phyloP scores from a whole-genome alignment of 176 grass and related monocot genomes.

The Oryza meridionalis region DNA sequence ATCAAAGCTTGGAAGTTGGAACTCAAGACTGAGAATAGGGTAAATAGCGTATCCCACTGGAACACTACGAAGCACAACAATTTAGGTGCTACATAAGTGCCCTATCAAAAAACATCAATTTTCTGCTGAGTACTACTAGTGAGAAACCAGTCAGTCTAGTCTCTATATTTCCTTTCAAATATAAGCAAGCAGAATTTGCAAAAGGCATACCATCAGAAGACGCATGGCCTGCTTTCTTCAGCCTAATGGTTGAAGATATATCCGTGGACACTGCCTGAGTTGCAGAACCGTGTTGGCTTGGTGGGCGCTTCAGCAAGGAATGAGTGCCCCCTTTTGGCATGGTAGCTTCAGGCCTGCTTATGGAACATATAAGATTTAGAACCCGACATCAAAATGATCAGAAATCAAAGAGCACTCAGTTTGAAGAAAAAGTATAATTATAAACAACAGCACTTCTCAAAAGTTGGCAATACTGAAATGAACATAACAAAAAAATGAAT shows the following conservation, averaged over 20 bases:
- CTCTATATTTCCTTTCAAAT: neutral
- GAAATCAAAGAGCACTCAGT: neutral
- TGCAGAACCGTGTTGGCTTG: slow-evolving; percentile 40
- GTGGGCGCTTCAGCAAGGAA: slow-evolving; percentile 50
- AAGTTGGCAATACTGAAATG: neutral
- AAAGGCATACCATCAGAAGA: slow-evolving; percentile 60
- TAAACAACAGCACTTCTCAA: neutral
- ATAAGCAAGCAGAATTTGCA: neutral
- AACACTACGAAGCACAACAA: neutral
- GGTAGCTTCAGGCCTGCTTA: slow-evolving; percentile 54
- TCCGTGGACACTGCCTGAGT: slow-evolving; percentile 38
- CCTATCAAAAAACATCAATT: neutral
- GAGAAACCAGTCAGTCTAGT: neutral
- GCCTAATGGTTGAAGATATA: slow-evolving; percentile 43
- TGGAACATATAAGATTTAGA: slow-evolving; percentile 30
- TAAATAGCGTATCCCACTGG: neutral
- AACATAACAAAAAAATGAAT: neutral
- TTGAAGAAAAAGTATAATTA: neutral
- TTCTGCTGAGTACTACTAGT: neutral
- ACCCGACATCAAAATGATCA: neutral
- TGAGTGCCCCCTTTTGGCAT: slow-evolving; percentile 49
- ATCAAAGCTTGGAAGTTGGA: neutral
- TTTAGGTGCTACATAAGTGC: neutral
- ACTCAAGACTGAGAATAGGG: neutral
- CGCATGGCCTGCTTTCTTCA: slow-evolving; percentile 52